Base-by-base conservation (phyloP, 306 rosid species). In the Gastrolobium bilobum region DNA sequence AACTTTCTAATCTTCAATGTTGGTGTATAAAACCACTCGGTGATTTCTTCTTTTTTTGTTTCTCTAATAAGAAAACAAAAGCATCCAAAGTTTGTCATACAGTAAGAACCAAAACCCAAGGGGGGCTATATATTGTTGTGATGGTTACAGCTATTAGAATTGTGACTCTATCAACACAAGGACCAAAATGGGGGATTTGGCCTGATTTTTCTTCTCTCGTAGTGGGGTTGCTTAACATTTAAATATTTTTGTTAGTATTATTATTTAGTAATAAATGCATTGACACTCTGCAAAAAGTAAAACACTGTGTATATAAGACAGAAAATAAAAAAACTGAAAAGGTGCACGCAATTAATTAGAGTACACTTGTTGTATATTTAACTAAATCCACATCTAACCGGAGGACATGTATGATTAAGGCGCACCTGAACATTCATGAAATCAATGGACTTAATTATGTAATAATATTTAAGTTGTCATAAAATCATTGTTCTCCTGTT, bases 141-240 rank as follows among this genome's bases (percentile, higher is more conserved):
- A 83, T 80, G 69, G 83, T 43, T 80, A 83, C 85, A 83, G 79
- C 79, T 80, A 73, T 85, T 81, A 80, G 73, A 79, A 71, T 60
- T 73, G 59, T 31, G 85, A 83, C 81, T 61, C 81, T 80, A 83
- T 83, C 72, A 75, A 71, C 83, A 67, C 71, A 33, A 35, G 42
- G 72, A 81, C 84, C 73, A 82, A 74, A 75, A 59, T 68, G 79
- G 69, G 79, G 34, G 71, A 71, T 54, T 54, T 82, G 79, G 50
- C 76, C 67, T 14, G 54, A 56, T 86, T 81, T 81, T 84, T 70
- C 80, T 77, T 78, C 71, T 35, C 26, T 1, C 29, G 15, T 20
- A 69, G 76, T 75, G 82, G 76, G 79, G 70, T 71, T 68, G 38
- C 44, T 52, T 46, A 57, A 59, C 51, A 60, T 76, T 80, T 81